Percentiles rank a stretch among this genome's conserved stretches.
Conservation (phyloP, 805 yeast species). For the Myxozyma melibiosi region DNA sequence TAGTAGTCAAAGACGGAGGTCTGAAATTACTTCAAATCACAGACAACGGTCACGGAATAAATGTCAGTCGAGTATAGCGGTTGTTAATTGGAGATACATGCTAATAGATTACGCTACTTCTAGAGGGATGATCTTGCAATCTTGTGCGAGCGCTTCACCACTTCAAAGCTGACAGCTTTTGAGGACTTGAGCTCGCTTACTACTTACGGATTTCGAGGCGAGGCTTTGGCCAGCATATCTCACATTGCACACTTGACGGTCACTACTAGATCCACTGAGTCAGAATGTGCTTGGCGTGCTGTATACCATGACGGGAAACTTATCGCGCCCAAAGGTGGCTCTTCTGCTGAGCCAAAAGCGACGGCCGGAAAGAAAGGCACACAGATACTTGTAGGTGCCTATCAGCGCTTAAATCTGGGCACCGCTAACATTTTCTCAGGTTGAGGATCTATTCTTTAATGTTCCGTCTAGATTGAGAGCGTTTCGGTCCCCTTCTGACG, state of each 20-base stretch:
- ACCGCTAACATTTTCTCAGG: conserved; percentile 45
- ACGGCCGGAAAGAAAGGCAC: conserved; percentile 90
- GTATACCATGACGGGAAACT: conserved; percentile 69
- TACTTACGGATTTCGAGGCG: conserved; percentile 96
- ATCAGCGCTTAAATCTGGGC: too few species aligned
- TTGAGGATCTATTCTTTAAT: conserved; percentile 89
- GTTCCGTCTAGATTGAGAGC: conserved; percentile 76
- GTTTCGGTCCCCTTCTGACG: conserved; percentile 67
- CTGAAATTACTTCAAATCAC: conserved; percentile 79
- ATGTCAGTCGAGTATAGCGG: conserved; percentile 22
- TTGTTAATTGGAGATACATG: neutral
- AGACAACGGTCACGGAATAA: conserved; percentile 87
- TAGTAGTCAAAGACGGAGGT: conserved; percentile 90
- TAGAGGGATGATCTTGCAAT: conserved; percentile 67
- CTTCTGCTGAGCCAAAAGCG: conserved; percentile 58
- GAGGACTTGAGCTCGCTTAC: conserved; percentile 71
- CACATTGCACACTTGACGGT: conserved; percentile 84
- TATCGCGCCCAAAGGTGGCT: conserved; percentile 43
- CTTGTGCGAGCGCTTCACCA: conserved; percentile 89
- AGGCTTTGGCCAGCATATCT: conserved; percentile 91
- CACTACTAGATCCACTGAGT: conserved; percentile 64
- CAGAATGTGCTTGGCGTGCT: conserved; percentile 71
- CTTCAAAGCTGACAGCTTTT: conserved; percentile 75
- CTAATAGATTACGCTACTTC: neutral
- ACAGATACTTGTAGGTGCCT: conserved; percentile 52